These are phyloP conservation scores for Chloris gayana DNA, from an alignment of 176 grass and related monocot genomes.

Conservation along the genomic window DNA sequence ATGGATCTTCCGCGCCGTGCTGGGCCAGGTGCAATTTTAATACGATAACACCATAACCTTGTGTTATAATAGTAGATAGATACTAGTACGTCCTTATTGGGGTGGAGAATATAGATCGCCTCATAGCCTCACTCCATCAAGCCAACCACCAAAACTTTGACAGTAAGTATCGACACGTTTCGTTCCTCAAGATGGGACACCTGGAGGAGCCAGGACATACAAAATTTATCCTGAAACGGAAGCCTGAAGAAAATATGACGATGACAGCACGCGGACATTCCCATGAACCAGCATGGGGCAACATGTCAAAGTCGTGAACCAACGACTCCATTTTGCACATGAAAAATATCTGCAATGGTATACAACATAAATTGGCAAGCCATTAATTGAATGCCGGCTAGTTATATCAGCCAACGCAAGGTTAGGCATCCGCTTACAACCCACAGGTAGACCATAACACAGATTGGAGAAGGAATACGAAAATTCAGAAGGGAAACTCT, in stretches of 20 bases:
- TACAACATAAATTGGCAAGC: slow-evolving; percentile 28
- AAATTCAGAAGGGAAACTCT: slow-evolving; percentile 38
- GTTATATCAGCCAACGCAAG: slow-evolving; percentile 42
- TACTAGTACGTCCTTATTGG: not conserved
- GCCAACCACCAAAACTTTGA: not conserved
- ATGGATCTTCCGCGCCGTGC: not conserved
- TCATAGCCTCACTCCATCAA: not conserved
- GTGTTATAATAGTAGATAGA: not conserved
- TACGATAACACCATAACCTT: not conserved
- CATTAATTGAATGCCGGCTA: slow-evolving; percentile 30
- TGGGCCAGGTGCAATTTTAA: not conserved
- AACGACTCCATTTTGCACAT: slow-evolving; percentile 31
- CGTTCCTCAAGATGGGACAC: not conserved
- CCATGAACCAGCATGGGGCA: not conserved
- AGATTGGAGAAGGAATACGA: slow-evolving; percentile 39
- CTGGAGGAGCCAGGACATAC: not conserved
- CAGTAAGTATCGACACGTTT: not conserved
- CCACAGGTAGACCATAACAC: slow-evolving; percentile 29
- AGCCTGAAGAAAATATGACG: slow-evolving; percentile 17
- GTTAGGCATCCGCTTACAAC: slow-evolving; percentile 37
- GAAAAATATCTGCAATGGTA: slow-evolving; percentile 12
- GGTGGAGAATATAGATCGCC: not conserved
- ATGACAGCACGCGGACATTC: slow-evolving; percentile 16
- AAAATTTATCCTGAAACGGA: not conserved
- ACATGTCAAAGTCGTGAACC: slow-evolving; percentile 41